Conservation (phyloP, 2,329 filamentous ascomycete species). For the Fusarium verticillioides region DNA sequence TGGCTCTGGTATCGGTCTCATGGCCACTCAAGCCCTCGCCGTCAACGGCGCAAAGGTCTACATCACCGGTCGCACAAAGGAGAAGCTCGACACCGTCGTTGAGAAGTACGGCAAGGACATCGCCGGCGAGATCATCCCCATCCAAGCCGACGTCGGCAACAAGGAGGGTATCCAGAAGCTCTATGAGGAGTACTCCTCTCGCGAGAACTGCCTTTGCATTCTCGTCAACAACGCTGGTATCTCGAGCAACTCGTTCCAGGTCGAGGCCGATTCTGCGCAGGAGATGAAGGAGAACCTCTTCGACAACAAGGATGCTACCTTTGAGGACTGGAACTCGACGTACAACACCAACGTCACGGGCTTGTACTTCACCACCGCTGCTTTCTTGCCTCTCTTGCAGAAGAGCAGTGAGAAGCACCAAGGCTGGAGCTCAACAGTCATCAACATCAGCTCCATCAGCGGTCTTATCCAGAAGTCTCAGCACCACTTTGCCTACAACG, state of each 20-base stretch:
- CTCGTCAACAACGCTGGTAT: conserved; percentile 77
- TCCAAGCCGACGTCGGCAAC: conserved; percentile 71
- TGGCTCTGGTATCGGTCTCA: conserved; percentile 73
- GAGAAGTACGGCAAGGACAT: conserved; percentile 65
- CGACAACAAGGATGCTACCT: conserved; percentile 65
- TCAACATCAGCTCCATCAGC: conserved; percentile 76
- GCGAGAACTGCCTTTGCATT: conserved; percentile 69
- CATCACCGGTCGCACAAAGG: conserved; percentile 72
- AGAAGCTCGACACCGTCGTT: conserved; percentile 70
- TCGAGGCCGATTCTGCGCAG: conserved; percentile 61
- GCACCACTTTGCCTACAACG: conserved; percentile 74
- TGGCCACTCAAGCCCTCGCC: conserved; percentile 75
- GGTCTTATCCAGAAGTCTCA: conserved; percentile 71
- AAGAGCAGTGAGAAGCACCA: conserved; percentile 55
- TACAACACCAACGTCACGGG: conserved; percentile 82
- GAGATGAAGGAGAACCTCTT: conserved; percentile 73
- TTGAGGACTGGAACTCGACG: conserved; percentile 77
- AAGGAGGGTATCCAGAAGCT: conserved; percentile 69
- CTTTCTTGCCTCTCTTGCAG: conserved; percentile 71
- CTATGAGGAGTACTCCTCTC: conserved; percentile 64
- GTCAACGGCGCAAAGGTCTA: conserved; percentile 76
- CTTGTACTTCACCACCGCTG: conserved; percentile 72
- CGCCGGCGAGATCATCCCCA: conserved; percentile 67
- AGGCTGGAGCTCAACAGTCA: conserved; percentile 68
- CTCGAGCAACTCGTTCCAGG: conserved; percentile 65